Conservation (phyloP, 345 rosid genomes). For the Eutrema yunnanense region DNA sequence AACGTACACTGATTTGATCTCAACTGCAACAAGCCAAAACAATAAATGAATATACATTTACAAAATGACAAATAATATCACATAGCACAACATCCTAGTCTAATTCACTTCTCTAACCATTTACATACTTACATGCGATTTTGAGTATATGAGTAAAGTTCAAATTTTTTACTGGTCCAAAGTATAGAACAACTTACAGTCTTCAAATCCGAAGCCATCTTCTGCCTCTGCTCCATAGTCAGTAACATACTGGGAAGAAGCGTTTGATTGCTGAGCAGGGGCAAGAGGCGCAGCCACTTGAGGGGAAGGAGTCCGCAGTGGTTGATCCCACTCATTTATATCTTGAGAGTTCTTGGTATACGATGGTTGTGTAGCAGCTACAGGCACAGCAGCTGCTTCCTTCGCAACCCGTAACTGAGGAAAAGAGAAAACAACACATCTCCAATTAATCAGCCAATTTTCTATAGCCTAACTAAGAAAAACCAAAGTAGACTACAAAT, state of each 20-base stretch:
- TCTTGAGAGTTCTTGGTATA: slow-evolving; percentile 37
- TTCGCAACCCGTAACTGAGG: slow-evolving; percentile 61
- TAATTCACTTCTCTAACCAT: not conserved
- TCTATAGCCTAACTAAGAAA: not conserved
- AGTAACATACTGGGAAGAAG: slow-evolving; percentile 34
- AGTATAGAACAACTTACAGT: slow-evolving; percentile 45
- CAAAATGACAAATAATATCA: not conserved
- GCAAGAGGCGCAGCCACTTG: slow-evolving; percentile 48
- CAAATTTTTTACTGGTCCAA: not conserved
- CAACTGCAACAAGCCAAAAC: slow-evolving; percentile 48
- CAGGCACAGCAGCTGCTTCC: slow-evolving; percentile 41
- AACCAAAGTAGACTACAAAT: not conserved
- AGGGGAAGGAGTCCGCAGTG: slow-evolving; percentile 39
- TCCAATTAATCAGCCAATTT: not conserved
- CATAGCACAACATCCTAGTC: not conserved
- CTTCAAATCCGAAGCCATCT: slow-evolving; percentile 52
- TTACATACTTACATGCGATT: not conserved
- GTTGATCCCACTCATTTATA: slow-evolving; percentile 60
- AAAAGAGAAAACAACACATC: slow-evolving; percentile 2
- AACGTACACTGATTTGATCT: slow-evolving; percentile 85
- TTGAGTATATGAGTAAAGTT: not conserved
- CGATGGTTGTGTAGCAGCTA: slow-evolving; percentile 49
- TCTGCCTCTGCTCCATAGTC: slow-evolving; percentile 47
- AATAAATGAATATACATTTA: not conserved
- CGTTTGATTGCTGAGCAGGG: slow-evolving; percentile 33